phyloP scores from a whole-genome alignment of 352 stramenopile species.

The Phytopythium oedochilum region DNA sequence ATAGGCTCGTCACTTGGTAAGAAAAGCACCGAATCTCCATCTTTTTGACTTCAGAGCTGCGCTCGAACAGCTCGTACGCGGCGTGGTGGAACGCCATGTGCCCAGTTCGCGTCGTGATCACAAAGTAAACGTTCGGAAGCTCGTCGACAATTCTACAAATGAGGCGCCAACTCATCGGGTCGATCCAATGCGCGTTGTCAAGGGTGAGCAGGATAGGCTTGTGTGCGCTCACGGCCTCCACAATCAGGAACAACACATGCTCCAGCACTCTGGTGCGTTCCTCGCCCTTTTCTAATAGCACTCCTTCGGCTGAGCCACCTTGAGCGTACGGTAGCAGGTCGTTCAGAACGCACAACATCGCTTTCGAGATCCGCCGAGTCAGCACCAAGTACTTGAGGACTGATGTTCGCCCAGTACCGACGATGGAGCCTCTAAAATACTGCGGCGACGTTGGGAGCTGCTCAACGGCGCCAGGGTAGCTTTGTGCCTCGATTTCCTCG shows the following conservation, averaged over 20 bases:
- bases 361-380: conserved; percentile 33
- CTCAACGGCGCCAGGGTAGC: too few species aligned
- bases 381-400: conserved; percentile 56
- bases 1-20: conserved; percentile 65
- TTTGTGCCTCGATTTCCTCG: conserved; percentile 5
- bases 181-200: conserved; percentile 78
- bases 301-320: conserved; percentile 12
- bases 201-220: conserved; percentile 68
- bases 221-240: conserved; percentile 37
- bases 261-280: conserved; percentile 42
- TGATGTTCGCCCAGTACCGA: conserved; percentile 7
- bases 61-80: conserved; percentile 31
- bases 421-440: not conserved
- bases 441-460: conserved; percentile 1
- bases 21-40: conserved; percentile 55
- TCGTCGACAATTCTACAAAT: conserved; percentile 53
- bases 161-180: conserved; percentile 53
- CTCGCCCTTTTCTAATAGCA: conserved; percentile 30
- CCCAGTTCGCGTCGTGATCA: conserved; percentile 47
- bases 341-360: conserved; percentile 39
- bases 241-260: conserved; percentile 49
- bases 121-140: conserved; percentile 46
- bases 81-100: conserved; percentile 19
- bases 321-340: conserved; percentile 47
- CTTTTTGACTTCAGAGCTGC: conserved; percentile 26